These are phyloP conservation scores for Arabis alpina DNA, from an alignment of 345 rosid species.

Conservation along the genomic window DNA sequence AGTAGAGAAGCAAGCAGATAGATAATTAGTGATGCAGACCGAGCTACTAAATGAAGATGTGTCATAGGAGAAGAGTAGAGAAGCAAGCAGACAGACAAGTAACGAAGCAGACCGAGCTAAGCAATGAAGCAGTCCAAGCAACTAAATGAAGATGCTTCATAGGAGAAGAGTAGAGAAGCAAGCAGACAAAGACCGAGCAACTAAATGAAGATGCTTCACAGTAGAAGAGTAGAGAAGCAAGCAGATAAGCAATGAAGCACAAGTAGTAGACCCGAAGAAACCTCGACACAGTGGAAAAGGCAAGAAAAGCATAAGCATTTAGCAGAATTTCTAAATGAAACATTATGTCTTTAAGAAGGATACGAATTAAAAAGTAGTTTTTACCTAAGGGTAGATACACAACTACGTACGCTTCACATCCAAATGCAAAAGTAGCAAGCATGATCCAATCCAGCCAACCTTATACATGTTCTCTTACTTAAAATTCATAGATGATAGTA, in stretches of 20 bases:
- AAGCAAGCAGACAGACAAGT: conserved; percentile 28
- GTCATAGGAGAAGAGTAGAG: conserved; percentile 26
- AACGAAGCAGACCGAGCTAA: not conserved
- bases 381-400: conserved; percentile 43
- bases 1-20: no score
- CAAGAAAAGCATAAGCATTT: conserved; percentile 63
- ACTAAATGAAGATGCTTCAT: conserved; percentile 22
- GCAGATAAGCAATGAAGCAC: conserved; percentile 39
- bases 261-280: conserved; percentile 69
- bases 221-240: conserved; percentile 39
- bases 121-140: conserved; percentile 48
- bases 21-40: conserved; percentile 26
- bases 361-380: conserved; percentile 33
- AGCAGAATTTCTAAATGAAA: conserved; percentile 50
- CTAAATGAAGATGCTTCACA: conserved; percentile 28
- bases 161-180: conserved; percentile 35
- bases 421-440: conserved; percentile 56
- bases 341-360: conserved; percentile 43
- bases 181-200: conserved; percentile 46
- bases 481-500: conserved; percentile 67
- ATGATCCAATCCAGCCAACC: conserved; percentile 64
- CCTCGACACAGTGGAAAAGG: conserved; percentile 72
- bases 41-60: conserved; percentile 38
- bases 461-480: conserved; percentile 52
- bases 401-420: conserved; percentile 44